phyloP scores from a whole-genome alignment of 495 filamentous ascomycete genomes.

The Annulohypoxylon nitens region DNA sequence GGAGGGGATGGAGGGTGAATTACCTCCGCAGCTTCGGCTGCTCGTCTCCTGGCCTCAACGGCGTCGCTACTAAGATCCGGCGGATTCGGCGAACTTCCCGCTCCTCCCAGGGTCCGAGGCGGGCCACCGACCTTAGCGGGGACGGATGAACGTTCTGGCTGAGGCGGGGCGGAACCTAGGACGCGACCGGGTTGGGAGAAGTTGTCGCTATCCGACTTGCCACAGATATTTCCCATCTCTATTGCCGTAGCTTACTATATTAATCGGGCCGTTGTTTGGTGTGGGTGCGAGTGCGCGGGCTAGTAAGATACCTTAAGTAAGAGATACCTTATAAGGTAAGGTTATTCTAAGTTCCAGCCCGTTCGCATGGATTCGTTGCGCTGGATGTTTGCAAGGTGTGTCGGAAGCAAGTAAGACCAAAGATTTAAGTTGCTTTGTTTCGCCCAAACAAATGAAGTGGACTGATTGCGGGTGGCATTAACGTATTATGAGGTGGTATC shows the following conservation, averaged over 20 bases:
- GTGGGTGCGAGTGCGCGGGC: slow-evolving; percentile 3
- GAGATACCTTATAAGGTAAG: slow-evolving; percentile 10
- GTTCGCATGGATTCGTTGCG: slow-evolving; percentile 3
- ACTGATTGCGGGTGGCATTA: slow-evolving; percentile 5
- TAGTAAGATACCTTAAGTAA: slow-evolving; percentile 1
- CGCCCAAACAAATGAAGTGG: slow-evolving; percentile 4
- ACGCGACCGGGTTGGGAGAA: slow-evolving; percentile 75
- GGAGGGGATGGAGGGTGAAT: slow-evolving; percentile 41
- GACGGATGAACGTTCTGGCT: slow-evolving; percentile 53
- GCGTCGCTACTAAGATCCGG: slow-evolving; percentile 35
- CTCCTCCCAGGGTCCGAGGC: slow-evolving; percentile 67
- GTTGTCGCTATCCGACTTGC: slow-evolving; percentile 70
- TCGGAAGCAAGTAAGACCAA: neutral
- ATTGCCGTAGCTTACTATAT: neutral
- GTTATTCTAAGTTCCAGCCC: neutral
- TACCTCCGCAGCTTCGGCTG: slow-evolving; percentile 78
- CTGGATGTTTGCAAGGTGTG: neutral
- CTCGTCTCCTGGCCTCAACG: slow-evolving; percentile 69
- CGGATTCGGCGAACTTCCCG: slow-evolving; percentile 12
- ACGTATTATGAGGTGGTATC: neutral
- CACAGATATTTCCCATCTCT: slow-evolving; percentile 81
- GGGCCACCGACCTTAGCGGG: slow-evolving; percentile 62
- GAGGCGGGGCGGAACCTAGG: slow-evolving; percentile 64
- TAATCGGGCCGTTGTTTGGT: neutral
- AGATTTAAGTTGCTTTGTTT: slow-evolving; percentile 16